Base-by-base conservation (phyloP, 306 rosid genomes). In the Clitoria ternatea region DNA sequence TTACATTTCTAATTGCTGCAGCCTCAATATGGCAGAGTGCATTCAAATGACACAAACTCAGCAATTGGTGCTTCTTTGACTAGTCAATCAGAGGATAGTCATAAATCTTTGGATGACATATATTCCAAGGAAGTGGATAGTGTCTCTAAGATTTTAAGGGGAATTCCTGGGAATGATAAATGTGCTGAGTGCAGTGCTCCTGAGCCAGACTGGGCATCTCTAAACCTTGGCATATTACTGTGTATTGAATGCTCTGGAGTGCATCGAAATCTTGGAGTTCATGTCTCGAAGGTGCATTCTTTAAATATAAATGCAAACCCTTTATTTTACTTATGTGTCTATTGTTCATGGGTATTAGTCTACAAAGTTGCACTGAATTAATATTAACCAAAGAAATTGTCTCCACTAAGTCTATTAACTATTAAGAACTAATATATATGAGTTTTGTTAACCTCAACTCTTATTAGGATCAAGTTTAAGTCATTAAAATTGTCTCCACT, bases 231-330 rank as follows among this genome's bases (percentile, higher is more conserved):
- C 52, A 79, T 94, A 74, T 85, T 94, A 63, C 53, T 94, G 23
- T 94, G 99, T 78, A 91, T 94, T 48, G 97, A 94, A 83, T 94
- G 99, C 81, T 94, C 97, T 63, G 99, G 99, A 50, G 92, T 88
- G 72, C 99, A 94, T 72, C 85, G 99, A 66, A 94, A 94, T 82
- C 90, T 94, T 72, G 99, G 99, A 22, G 99, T 94, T 77, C 99
- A 94, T 80, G 81, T 94, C 78, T 94, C 99, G 44, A 94, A 94
- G 97, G 98, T 94, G 69, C 43, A 42, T 78, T 70, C 44, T 62
- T 72, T 70, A 42, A 33, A 53, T 37, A 72, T 54, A 66, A 65
- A 69, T 63, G 71, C 59, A 56, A 57, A 52, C 17, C 61, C 36
- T 48, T 79, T 26, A 17, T 63, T 75, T 49, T 17, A 17, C 18